A percentile compares a stretch with the other conserved stretches of the same genome.
Conservation (phyloP, 345 rosid genomes). For the Aurinia saxatilis region DNA sequence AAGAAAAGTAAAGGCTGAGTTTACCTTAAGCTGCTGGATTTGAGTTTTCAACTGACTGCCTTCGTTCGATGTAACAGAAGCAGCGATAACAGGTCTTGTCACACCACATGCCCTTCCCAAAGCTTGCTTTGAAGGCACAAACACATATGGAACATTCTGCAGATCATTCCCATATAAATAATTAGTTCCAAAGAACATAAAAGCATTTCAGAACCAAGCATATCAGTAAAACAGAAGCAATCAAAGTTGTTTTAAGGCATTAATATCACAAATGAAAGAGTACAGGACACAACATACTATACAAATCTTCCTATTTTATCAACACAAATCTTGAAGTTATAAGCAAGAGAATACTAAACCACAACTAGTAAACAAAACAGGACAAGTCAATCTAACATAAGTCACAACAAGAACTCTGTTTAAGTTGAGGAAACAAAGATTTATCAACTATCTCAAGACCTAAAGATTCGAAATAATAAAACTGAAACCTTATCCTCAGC, state of each 20-base stretch:
- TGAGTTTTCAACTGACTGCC: conserved; percentile 83
- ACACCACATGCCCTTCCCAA: conserved; percentile 98
- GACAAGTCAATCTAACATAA: not conserved
- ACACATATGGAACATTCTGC: conserved; percentile 97
- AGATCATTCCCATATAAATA: not conserved
- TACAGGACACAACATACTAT: not conserved
- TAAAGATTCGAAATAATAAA: too few species aligned
- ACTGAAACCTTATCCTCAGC: conserved; percentile 76
- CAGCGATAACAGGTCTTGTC: conserved; percentile 87
- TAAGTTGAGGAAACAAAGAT: not conserved
- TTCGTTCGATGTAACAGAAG: conserved; percentile 80
- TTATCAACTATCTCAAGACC: not conserved
- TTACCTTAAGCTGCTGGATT: conserved; percentile 87
- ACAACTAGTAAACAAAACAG: not conserved
- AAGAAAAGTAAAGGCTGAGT: not conserved
- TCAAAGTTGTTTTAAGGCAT: too few species aligned
- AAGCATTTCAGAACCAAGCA: not conserved
- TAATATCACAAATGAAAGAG: not conserved
- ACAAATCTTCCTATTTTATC: too few species aligned
- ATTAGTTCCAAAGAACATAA: not conserved
- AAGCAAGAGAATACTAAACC: not conserved
- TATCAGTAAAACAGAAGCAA: not conserved
- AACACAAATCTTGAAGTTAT: not conserved
- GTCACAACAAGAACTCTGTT: too few species aligned
- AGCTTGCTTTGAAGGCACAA: conserved; percentile 95